Evolutionary conservation across 768 basidiomycete genomes (phyloP), one percentile per base, ranked within the genome.

Genomic region (Daedaleopsis sinensis): DNA sequence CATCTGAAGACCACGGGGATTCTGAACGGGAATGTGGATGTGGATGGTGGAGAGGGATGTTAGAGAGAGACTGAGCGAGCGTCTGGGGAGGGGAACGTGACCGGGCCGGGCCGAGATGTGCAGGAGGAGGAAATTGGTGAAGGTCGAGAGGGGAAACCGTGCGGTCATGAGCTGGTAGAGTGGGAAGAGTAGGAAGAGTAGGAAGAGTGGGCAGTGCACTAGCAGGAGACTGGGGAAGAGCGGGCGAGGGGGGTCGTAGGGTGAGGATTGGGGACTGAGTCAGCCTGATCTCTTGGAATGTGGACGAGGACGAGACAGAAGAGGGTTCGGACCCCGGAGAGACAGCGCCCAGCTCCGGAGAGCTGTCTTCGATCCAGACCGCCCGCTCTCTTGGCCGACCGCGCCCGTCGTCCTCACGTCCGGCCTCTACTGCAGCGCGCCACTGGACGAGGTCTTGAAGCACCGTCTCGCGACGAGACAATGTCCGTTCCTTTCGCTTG

Each of bases 1-100:
- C 90, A 59, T 91, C 90, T 3, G 88, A 89, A 16, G 87, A 84
- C 86, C 86, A 91, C 1, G 88, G 82, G 0, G 89, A 89, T 57
- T 65, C 57, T 52, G 67, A 8, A 68, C n/a, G n/a, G n/a, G 44
- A 77, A 59, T 70, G 71, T 5, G 64, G 54, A 47, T 58, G 52
- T 18, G 57, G 61, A 18, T 59, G 52, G 35, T 64, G 48, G 16
- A 54, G 59, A 56, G 23, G 57, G 50, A 64, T 32, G 8, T 54
- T 66, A 57, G 48, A 67, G 50, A 68, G 71, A 36, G 68, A 13
- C 36, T 62, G 49, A 1, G 23, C 35, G 49, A 74, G 58, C 27
- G 69, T 59, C 43, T 59, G 24, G 13, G 21, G 54, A 44, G 65
- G 67, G 60, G 68, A 72, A 53, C 52, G 65, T 59, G 64, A 63